Evolutionary conservation across 306 rosid species (phyloP).

Genomic region (Gynostemma pentaphyllum): DNA sequence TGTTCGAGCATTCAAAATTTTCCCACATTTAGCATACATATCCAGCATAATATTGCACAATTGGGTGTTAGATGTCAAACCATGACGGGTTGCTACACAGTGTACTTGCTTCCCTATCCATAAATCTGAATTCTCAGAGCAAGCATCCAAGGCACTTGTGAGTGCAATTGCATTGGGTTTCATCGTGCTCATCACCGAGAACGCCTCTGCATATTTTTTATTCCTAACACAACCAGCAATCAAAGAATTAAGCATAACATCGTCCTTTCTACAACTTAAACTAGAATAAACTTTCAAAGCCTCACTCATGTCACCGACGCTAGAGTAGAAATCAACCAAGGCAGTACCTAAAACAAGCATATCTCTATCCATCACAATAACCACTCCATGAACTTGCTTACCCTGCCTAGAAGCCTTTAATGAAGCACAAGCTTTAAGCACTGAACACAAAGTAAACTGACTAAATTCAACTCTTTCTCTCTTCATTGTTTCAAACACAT

Average conservation of each 20-base stretch:
- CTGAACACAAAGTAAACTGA: constrained; percentile 55
- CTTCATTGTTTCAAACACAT: constrained; percentile 39
- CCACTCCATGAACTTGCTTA: constrained; percentile 62
- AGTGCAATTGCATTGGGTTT: constrained; percentile 44
- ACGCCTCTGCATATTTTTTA: constrained; percentile 30
- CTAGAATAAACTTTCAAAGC: constrained; percentile 34
- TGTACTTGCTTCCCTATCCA: constrained; percentile 51
- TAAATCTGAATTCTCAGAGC: constrained; percentile 47
- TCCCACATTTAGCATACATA: constrained; percentile 61
- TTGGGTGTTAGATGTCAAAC: constrained; percentile 34
- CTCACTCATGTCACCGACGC: constrained; percentile 28
- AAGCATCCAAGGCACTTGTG: constrained; percentile 45
- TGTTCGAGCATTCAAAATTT: constrained; percentile 18
- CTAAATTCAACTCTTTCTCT: constrained; percentile 27
- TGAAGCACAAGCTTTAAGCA: constrained; percentile 45
- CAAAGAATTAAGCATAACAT: constrained; percentile 35
- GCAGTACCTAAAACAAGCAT: constrained; percentile 53
- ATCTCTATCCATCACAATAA: constrained; percentile 43
- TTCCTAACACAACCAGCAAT: constrained; percentile 45
- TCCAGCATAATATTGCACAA: constrained; percentile 40
- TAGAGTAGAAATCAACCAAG: constrained; percentile 46
- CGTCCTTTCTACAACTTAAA: constrained; percentile 35
- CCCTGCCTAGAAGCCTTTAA: constrained; percentile 38
- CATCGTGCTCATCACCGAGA: constrained; percentile 28
- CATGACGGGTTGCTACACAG: constrained; percentile 37